Evolutionary conservation across 306 rosid genomes (phyloP).

Genomic region (Ormosia emarginata): DNA sequence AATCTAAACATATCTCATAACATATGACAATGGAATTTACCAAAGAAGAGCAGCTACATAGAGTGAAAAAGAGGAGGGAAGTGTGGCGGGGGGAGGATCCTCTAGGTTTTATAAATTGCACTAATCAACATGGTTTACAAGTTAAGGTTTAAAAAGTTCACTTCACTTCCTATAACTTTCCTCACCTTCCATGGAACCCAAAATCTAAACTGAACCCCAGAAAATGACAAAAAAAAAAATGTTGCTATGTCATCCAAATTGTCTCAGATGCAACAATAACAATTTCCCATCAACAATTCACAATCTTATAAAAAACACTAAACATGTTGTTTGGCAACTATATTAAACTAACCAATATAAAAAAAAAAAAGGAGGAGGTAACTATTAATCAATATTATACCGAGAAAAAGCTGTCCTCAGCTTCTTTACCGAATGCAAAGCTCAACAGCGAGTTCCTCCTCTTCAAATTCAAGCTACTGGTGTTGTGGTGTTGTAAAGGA

Average conservation of each 20-base stretch:
- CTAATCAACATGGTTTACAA: neutral
- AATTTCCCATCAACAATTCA: neutral
- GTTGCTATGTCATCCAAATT: neutral
- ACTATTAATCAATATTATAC: conserved; percentile 18
- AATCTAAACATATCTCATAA: neutral
- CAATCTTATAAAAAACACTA: neutral
- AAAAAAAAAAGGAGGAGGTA: neutral
- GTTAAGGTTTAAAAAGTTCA: neutral
- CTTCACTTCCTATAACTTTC: neutral
- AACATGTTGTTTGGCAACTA: neutral
- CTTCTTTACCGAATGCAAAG: conserved; percentile 61
- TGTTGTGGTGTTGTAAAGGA: conserved; percentile 23
- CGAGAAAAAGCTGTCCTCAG: conserved; percentile 59
- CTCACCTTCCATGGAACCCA: conserved; percentile 11
- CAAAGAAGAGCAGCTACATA: neutral
- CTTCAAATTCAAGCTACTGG: conserved; percentile 28
- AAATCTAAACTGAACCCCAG: conserved; percentile 9
- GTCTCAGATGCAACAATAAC: neutral
- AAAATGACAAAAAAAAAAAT: neutral
- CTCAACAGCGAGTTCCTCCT: conserved; percentile 20
- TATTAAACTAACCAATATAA: neutral
- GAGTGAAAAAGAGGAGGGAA: neutral
- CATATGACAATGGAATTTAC: neutral
- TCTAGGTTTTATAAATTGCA: conserved; percentile 1
- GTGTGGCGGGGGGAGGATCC: neutral